Evolutionary conservation across 768 basidiomycete genomes (phyloP), one percentile per base, ranked within the genome.

Genomic region (Boletus rubroflammeus): DNA sequence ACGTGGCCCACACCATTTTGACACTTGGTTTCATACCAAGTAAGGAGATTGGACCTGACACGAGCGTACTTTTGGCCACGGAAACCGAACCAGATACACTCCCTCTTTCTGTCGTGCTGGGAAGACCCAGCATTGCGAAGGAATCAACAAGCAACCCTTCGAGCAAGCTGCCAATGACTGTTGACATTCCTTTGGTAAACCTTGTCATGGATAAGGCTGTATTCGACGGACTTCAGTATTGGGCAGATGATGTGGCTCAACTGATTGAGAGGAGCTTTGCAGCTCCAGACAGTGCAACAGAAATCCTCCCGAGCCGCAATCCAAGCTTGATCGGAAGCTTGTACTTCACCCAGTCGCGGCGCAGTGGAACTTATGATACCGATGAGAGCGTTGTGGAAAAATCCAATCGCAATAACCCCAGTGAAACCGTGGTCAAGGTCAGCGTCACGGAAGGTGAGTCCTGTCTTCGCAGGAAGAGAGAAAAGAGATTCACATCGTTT

Each of bases 221-320:
- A 2, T 69, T 94, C 8, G 92, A 98, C 64, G 81, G 82, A 13
- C 67, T 98, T 17, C 93, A 98, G 68, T 87, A 86, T 63, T 91
- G 88, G 78, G 86, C 85, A 7, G 97, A 99, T 65, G 94, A 98
- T 64, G 67, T 85, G 26, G 73, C 84, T n/a, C 91, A 89, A 62
- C 78, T 87, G 47, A 62, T 86, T 4, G 88, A 88, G 48, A 76
- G 73, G 15, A 69, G 75, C 6, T 48, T 58, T 39, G 44, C 52
- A 5, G 28, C 47, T 43, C 57, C 54, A 32, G 68, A 67, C 26
- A 60, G 53, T 7, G 67, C 55, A 35, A 59, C 59, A 17, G 68
- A 75, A 53, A 67, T 63, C 23, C 57, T 64, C 47, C 72, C 73
- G 53, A 82, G 80, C 56, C 74, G 74, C 50, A 81, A 85, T 66